Percentiles rank a stretch among this genome's conserved stretches.
Conservation (phyloP, 1,284 basidiomycete genomes). For the Ganoderma multipileum region DNA sequence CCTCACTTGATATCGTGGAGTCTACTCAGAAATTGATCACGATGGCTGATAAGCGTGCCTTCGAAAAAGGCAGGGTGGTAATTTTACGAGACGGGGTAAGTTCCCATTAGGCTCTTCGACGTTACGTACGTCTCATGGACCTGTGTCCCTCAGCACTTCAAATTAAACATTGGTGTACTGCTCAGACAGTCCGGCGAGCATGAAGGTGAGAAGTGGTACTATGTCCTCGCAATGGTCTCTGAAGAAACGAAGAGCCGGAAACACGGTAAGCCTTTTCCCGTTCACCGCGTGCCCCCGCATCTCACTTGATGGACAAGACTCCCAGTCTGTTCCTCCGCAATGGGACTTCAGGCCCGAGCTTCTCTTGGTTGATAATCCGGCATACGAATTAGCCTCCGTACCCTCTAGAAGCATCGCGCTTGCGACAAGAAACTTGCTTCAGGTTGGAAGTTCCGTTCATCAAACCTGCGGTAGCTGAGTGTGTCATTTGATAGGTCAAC, state of each 20-base stretch:
- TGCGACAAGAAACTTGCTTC: constrained; percentile 75
- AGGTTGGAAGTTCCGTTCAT: constrained; percentile 52
- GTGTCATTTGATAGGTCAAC: constrained; percentile 61
- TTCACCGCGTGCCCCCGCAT: background rate
- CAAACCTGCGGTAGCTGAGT: constrained; percentile 3
- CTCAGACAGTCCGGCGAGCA: constrained; percentile 63
- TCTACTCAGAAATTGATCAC: constrained; percentile 72
- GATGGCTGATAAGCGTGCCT: constrained; percentile 71
- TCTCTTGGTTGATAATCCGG: constrained; percentile 57
- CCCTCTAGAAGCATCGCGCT: constrained; percentile 80
- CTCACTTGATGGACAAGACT: constrained; percentile 56
- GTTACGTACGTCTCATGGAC: background rate
- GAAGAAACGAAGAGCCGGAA: constrained; percentile 63
- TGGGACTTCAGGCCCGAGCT: constrained; percentile 72
- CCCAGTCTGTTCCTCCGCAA: constrained; percentile 68
- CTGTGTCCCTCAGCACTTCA: constrained; percentile 73
- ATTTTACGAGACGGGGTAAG: constrained; percentile 84
- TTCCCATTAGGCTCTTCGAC: constrained; percentile 10
- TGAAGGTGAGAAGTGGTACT: constrained; percentile 61
- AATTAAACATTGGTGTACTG: constrained; percentile 76
- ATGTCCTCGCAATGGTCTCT: constrained; percentile 80
- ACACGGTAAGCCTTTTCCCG: constrained; percentile 50
- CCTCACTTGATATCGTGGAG: constrained; percentile 70
- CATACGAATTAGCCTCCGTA: constrained; percentile 77
- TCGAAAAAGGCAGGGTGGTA: constrained; percentile 83